A percentile compares a stretch with the other conserved stretches of the same genome.
Conservation (phyloP, 768 basidiomycete species). For the Royoungia palumana region DNA sequence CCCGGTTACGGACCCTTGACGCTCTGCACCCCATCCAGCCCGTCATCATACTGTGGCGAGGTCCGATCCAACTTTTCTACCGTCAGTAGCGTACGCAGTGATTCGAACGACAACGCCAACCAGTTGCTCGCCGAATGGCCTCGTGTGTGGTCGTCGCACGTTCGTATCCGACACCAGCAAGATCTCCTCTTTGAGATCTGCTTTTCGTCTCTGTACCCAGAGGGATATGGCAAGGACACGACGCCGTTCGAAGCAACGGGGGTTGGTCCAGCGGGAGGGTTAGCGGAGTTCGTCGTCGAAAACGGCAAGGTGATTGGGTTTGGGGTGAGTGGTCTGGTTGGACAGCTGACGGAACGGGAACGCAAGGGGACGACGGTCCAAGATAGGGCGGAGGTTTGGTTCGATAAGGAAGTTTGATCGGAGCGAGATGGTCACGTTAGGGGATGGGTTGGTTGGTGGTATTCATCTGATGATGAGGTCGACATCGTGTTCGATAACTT, state of each 20-base stretch:
- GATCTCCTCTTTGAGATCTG: conserved; percentile 20
- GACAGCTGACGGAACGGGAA: conserved; percentile 17
- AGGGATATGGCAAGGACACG: conserved; percentile 37
- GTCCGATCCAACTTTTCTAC: conserved; percentile 29
- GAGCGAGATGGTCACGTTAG: not conserved
- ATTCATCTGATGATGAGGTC: too few species aligned
- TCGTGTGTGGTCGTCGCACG: conserved; percentile 37
- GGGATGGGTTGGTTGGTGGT: not conserved
- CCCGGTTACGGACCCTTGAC: conserved; percentile 38
- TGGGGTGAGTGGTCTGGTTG: conserved; percentile 19
- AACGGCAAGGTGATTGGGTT: conserved; percentile 30
- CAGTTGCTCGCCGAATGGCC: conserved; percentile 34
- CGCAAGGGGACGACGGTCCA: conserved; percentile 18
- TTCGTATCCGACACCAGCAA: conserved; percentile 26
- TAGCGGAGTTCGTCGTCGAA: conserved; percentile 24
- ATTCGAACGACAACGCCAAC: not conserved
- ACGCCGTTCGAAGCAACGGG: conserved; percentile 30
- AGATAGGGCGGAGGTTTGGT: conserved; percentile 33
- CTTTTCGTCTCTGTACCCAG: conserved; percentile 31
- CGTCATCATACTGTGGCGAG: conserved; percentile 20
- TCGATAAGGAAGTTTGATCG: conserved; percentile 16
- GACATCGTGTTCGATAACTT: too few species aligned
- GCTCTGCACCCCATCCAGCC: conserved; percentile 32
- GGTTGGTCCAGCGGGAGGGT: not conserved
- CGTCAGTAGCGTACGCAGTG: conserved; percentile 18